phyloP scores from a whole-genome alignment of 148 eudicot species.

The Talinum fruticosum region DNA sequence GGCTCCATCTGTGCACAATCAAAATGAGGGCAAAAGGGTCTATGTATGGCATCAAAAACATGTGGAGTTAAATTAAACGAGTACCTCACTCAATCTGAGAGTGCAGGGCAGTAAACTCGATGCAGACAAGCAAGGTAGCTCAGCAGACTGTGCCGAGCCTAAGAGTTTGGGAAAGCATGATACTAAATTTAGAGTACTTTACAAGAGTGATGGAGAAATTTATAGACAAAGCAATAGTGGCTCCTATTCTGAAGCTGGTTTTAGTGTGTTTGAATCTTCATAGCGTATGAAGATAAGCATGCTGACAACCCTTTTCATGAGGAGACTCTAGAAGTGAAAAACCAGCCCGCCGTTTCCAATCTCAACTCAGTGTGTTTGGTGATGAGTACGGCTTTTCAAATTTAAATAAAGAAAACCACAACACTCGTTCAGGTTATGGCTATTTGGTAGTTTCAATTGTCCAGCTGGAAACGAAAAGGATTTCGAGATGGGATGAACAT shows the following conservation, averaged over 20 bases:
- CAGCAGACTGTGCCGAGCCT: not conserved
- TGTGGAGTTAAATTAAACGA: not conserved
- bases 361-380: no score
- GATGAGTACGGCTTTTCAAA: no score
- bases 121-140: not conserved
- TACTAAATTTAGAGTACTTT: not conserved
- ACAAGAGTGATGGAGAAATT: not conserved
- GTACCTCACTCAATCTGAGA: not conserved
- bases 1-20: not conserved
- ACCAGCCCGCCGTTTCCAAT: not conserved
- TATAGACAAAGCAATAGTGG: not conserved
- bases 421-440: no score
- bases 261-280: not conserved
- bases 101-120: not conserved
- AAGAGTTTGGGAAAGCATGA: not conserved
- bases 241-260: not conserved
- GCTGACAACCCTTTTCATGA: not conserved
- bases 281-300: not conserved
- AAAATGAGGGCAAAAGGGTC: not conserved
- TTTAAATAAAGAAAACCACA: no score
- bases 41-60: not conserved
- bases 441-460: no score
- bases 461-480: no score
- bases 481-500: conserved; percentile 23
- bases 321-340: not conserved